These are phyloP conservation scores for Pyrenochaeta sp. DNA, from an alignment of 2,329 filamentous ascomycete genomes.

Conservation along the genomic window DNA sequence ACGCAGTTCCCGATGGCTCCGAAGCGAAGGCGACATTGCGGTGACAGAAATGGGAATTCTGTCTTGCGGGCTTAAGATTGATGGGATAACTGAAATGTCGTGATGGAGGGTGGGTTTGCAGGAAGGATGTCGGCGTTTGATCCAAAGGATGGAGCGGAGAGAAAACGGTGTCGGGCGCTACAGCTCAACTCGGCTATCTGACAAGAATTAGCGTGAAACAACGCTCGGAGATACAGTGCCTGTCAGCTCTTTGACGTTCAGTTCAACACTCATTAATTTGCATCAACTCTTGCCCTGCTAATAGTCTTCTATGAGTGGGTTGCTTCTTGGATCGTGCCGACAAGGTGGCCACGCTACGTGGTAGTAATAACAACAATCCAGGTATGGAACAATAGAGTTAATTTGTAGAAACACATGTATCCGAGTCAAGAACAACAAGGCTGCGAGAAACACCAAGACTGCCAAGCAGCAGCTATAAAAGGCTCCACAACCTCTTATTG, in stretches of 20 bases:
- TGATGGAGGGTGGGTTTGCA: not conserved
- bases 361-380: too few species aligned
- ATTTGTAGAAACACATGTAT: not conserved
- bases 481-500: not conserved
- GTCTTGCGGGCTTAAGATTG: not conserved
- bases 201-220: not conserved
- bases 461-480: not conserved
- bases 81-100: constrained; percentile 3
- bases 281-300: not conserved
- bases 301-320: not conserved
- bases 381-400: not conserved
- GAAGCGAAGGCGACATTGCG: not conserved
- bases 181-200: not conserved
- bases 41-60: not conserved
- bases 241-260: not conserved
- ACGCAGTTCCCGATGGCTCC: not conserved
- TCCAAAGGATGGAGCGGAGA: not conserved
- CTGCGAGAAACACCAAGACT: not conserved
- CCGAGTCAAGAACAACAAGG: not conserved
- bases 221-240: not conserved
- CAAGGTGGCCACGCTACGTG: too few species aligned
- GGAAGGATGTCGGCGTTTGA: not conserved
- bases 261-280: not conserved
- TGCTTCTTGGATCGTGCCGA: too few species aligned
- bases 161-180: not conserved